Percentiles rank a stretch among this genome's conserved stretches.
These are phyloP conservation scores for Paraconiothyrium sp. DNA, from an alignment of 2,329 filamentous ascomycete genomes.

Conservation along the genomic window DNA sequence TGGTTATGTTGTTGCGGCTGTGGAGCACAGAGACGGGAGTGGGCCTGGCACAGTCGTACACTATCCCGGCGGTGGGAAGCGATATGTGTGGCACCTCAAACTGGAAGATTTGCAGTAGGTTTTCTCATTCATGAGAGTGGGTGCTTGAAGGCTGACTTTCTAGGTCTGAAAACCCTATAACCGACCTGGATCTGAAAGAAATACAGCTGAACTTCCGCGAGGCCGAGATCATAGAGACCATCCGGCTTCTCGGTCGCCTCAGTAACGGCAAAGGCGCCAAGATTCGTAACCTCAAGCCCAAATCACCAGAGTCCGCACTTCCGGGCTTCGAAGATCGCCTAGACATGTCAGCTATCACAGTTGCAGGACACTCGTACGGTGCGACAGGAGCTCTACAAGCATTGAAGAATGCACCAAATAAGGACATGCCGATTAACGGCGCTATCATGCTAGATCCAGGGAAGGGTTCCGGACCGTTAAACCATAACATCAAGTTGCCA, in stretches of 20 bases:
- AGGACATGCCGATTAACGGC: constrained; percentile 61
- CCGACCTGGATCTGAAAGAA: constrained; percentile 49
- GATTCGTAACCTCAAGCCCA: constrained; percentile 55
- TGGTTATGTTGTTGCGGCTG: constrained; percentile 57
- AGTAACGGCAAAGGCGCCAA: constrained; percentile 49
- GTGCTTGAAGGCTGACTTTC: not conserved
- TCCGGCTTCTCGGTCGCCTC: constrained; percentile 52
- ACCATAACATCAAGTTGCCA: constrained; percentile 67
- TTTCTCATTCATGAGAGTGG: not conserved
- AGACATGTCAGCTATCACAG: constrained; percentile 63
- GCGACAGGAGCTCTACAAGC: constrained; percentile 71
- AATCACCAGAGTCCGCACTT: constrained; percentile 57
- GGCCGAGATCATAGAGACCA: constrained; percentile 57
- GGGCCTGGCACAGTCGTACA: constrained; percentile 56
- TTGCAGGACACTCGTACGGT: constrained; percentile 73
- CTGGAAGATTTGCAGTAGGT: constrained; percentile 44
- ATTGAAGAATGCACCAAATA: constrained; percentile 60
- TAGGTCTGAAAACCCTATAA: constrained; percentile 44
- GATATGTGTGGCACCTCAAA: constrained; percentile 50
- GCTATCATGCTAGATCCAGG: constrained; percentile 73
- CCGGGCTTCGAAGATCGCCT: constrained; percentile 63
- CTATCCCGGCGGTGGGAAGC: constrained; percentile 41
- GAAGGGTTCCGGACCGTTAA: constrained; percentile 70
- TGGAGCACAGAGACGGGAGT: constrained; percentile 60
- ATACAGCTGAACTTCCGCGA: constrained; percentile 56